Evolutionary conservation across 805 yeast species (phyloP).

Genomic region (Debaryomyces castellii): DNA sequence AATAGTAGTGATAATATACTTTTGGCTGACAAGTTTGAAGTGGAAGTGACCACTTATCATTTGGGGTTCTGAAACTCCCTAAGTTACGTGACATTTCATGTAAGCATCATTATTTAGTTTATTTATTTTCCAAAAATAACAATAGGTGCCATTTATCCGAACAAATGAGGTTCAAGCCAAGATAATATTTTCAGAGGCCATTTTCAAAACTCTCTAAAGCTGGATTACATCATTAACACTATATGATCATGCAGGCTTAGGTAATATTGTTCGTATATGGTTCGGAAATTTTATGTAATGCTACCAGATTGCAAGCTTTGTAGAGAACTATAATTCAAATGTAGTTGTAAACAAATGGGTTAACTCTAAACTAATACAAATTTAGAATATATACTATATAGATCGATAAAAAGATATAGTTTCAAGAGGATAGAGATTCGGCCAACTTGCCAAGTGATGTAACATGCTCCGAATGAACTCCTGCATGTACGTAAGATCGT

Average conservation of each 20-base stretch:
- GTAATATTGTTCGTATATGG: not conserved
- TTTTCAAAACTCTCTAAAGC: not conserved
- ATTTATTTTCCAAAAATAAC: not conserved
- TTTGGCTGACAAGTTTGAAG: not conserved
- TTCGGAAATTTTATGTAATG: not conserved
- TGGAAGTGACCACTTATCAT: not conserved
- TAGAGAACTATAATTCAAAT: not conserved
- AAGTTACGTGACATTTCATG: too few relatives aligned
- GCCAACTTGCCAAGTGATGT: too few relatives aligned
- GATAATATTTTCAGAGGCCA: not conserved
- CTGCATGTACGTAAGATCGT: too few relatives aligned
- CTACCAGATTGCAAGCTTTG: not conserved
- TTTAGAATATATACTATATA: too few relatives aligned
- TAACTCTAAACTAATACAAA: too few relatives aligned
- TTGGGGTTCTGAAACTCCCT: not conserved
- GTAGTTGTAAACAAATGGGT: not conserved
- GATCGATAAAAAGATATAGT: too few relatives aligned
- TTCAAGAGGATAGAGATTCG: too few relatives aligned
- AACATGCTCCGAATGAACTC: too few relatives aligned
- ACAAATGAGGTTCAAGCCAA: not conserved
- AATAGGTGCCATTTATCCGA: not conserved
- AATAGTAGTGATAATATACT: slow-evolving; percentile 16
- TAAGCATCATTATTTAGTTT: too few relatives aligned
- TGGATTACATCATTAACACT: not conserved
- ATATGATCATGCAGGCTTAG: too few relatives aligned